Evolutionary conservation across 139 green algal genomes (phyloP).

Genomic region (Mesostigma viride): DNA sequence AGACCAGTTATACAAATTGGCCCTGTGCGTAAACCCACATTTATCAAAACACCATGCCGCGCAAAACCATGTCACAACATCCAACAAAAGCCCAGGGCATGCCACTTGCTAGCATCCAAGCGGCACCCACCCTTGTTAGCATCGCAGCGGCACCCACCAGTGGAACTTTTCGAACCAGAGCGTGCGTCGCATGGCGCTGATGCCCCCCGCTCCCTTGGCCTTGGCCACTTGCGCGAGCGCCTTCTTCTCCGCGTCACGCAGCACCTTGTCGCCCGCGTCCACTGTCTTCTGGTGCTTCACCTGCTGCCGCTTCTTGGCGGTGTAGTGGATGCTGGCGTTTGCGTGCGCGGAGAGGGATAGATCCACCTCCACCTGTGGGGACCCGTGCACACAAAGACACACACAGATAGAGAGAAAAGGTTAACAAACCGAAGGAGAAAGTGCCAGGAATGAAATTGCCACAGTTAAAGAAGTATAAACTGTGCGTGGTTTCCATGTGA

Average conservation of each 20-base stretch:
- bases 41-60: too few species aligned
- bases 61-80: too few species aligned
- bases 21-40: too few species aligned
- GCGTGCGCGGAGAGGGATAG: constrained; percentile 62
- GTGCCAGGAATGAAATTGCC: too few species aligned
- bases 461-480: too few species aligned
- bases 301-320: constrained; percentile 54
- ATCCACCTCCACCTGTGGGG: constrained; percentile 60
- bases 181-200: constrained; percentile 60
- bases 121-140: too few species aligned
- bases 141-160: too few species aligned
- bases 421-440: too few species aligned
- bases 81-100: too few species aligned
- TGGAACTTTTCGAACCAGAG: constrained; percentile 94
- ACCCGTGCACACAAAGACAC: neutral
- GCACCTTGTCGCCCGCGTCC: constrained; percentile 15
- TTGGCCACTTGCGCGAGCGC: constrained; percentile 47
- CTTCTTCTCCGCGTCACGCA: constrained; percentile 71
- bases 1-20: too few species aligned
- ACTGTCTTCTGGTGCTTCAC: constrained; percentile 70
- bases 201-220: constrained; percentile 35
- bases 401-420: neutral
- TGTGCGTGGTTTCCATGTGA: too few species aligned
- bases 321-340: constrained; percentile 64
- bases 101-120: too few species aligned